phyloP scores from a whole-genome alignment of 2,329 filamentous ascomycete species.

The Claviceps purpurea region DNA sequence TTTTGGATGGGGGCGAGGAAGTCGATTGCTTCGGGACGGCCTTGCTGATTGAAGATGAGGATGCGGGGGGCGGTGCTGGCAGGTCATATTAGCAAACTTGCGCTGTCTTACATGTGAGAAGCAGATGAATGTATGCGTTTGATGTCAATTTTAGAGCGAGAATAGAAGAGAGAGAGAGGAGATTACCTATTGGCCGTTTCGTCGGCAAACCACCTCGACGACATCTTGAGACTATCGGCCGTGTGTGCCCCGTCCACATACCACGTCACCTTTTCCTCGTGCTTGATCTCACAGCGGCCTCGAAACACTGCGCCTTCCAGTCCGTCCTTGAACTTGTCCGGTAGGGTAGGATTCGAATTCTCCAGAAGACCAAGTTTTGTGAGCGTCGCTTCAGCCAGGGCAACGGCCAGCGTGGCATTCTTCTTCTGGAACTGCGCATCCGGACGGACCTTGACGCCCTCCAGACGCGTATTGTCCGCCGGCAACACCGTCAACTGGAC shows the following conservation, averaged over 20 bases:
- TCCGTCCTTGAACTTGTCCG: constrained; percentile 51
- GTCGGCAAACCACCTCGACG: constrained; percentile 66
- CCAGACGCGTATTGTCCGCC: constrained; percentile 30
- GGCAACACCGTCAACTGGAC: constrained; percentile 33
- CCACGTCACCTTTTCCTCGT: constrained; percentile 53
- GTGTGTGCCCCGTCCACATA: constrained; percentile 92
- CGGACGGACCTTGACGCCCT: constrained; percentile 33
- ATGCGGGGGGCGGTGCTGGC: constrained; percentile 27
- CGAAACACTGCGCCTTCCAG: constrained; percentile 64
- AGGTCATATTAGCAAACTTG: neutral
- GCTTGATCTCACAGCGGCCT: constrained; percentile 59
- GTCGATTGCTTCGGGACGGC: constrained; percentile 36
- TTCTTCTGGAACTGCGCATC: constrained; percentile 44
- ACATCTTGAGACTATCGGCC: constrained; percentile 71
- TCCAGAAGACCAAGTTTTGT: constrained; percentile 27
- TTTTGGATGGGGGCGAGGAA: constrained; percentile 37
- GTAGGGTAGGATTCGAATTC: constrained; percentile 31
- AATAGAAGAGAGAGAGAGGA: neutral
- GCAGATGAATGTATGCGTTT: neutral
- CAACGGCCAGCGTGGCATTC: constrained; percentile 41
- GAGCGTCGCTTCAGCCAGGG: constrained; percentile 37
- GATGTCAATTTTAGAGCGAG: neutral
- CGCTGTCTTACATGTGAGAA: neutral
- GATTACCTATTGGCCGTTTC: constrained; percentile 25
- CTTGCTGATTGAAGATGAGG: constrained; percentile 84